Conservation (phyloP, 169 alveolate genomes). For the Plasmodium coatneyi region DNA sequence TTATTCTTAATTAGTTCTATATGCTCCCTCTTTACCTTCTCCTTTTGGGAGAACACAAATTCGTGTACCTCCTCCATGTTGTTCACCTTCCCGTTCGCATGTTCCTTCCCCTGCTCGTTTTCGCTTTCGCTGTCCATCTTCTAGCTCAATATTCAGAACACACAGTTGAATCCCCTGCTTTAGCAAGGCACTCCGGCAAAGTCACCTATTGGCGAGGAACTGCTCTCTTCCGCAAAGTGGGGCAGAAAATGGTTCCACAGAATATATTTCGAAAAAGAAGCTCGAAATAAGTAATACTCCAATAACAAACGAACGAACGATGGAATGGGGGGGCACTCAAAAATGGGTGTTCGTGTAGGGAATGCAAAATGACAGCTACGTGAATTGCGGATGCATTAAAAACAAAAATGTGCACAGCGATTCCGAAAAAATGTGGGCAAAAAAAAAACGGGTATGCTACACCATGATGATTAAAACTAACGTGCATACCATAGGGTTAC, state of each 20-base stretch:
- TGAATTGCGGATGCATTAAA: not conserved
- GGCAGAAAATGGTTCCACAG: not conserved
- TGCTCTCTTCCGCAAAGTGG: not conserved
- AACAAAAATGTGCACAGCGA: not conserved
- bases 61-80: conserved; percentile 26
- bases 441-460: not conserved
- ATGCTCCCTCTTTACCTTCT: conserved; percentile 16
- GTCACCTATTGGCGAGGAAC: not conserved
- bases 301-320: not conserved
- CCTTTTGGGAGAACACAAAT: conserved; percentile 23
- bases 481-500: not conserved
- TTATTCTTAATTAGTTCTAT: conserved; percentile 10
- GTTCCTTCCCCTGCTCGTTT: not conserved
- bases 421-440: not conserved
- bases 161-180: not conserved
- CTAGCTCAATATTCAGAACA: not conserved
- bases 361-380: not conserved
- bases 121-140: conserved; percentile 16
- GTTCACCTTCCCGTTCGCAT: not conserved
- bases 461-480: not conserved
- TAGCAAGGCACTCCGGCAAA: not conserved
- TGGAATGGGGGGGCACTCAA: not conserved
- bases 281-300: not conserved
- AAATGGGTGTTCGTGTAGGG: not conserved
- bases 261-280: not conserved